Conservation (phyloP, 2,329 filamentous ascomycete species). For the Arthrobotrys pseudoclavata region DNA sequence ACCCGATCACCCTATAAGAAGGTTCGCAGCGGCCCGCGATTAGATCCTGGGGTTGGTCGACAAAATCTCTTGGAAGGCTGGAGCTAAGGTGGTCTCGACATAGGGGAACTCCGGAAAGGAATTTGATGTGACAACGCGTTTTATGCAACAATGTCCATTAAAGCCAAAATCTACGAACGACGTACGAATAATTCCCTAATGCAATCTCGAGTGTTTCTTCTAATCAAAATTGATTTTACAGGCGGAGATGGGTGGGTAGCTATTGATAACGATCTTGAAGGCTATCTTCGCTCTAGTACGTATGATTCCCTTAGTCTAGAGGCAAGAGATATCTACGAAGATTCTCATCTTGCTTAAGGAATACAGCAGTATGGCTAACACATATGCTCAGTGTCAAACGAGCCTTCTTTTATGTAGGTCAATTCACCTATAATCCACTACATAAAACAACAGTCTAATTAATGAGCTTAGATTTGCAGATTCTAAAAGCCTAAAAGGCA, state of each 20-base stretch:
- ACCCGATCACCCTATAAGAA: not conserved
- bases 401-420: conserved; percentile 20
- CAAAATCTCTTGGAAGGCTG: conserved; percentile 12
- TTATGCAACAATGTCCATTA: conserved; percentile 3
- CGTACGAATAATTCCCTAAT: no score
- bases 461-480: conserved; percentile 25
- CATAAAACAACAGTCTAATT: not conserved
- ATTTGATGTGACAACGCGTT: conserved; percentile 4
- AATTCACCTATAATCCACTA: not conserved
- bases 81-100: not conserved
- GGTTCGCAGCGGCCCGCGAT: not conserved
- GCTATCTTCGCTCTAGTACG: not conserved
- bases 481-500: conserved; percentile 19
- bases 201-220: not conserved
- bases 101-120: not conserved
- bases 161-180: not conserved
- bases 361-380: not conserved
- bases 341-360: no score
- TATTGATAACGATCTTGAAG: not conserved
- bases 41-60: not conserved
- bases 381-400: not conserved
- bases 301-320: no score
- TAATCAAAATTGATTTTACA: not conserved
- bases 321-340: no score
- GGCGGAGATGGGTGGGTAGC: conserved; percentile 1